Evolutionary conservation across 106 monocot genomes (phyloP), one percentile per base, ranked within the genome.

Genomic region (Agapanthus africanus): DNA sequence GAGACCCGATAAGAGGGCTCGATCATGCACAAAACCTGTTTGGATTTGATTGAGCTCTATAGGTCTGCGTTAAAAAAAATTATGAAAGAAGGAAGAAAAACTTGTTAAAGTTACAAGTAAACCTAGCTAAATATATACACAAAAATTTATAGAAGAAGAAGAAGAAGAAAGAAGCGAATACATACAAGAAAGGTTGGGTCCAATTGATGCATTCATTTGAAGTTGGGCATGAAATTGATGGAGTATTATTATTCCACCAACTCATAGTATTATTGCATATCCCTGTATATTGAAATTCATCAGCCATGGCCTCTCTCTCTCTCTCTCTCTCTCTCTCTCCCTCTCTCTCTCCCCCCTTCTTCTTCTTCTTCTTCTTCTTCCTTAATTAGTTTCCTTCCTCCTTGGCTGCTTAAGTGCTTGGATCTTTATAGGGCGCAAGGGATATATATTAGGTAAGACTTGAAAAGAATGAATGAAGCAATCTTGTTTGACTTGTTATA

Each of bases 401-500:
- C n/a, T n/a, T n/a, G n/a, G n/a, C n/a, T n/a, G n/a, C n/a, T n/a
- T n/a, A n/a, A n/a, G 61, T 35, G 61, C 5, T 33, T 35, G 61
- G 61, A n/a, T 34, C 35, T 61, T 35, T 61, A 61, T 61, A 61
- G 27, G 56, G 13, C 30, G 10, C 10, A 31, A 57, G 56, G 11
- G 56, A 61, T n/a, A n/a, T n/a, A n/a, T n/a, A n/a, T 35, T 7
- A 61, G 61, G 61, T 34, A 36, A 35, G 32, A 16, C 2, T 59
- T 59, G 32, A 59, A 33, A 32, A 31, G 19, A 57, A n/a, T n/a
- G 61, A 61, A n/a, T 61, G 61, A 30, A 61, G 61, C 36, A 61
- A 61, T 4, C 61, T 35, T 19, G 61, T 61, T 61, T 61, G 61
- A 61, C 61, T 61, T 61, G 10, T 57, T 19, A 36, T n/a, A n/a